Percentiles rank a stretch among this genome's conserved stretches.
phyloP scores from a whole-genome alignment of 352 stramenopile genomes.

The Phytophthora melonis region DNA sequence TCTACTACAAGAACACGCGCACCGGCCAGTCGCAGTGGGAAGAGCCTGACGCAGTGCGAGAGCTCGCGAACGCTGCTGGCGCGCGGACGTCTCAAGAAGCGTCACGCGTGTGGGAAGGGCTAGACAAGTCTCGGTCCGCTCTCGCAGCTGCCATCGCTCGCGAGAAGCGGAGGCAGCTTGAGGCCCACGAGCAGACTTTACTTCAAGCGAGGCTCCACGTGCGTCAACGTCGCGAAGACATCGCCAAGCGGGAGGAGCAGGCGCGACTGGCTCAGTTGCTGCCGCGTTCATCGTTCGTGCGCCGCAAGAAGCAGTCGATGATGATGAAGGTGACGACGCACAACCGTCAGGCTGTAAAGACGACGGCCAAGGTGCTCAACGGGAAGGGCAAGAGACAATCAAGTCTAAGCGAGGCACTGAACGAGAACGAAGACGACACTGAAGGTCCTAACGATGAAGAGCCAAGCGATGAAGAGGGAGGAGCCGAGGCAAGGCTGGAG shows the following conservation, averaged over 20 bases:
- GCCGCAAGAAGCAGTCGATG: constrained; percentile 75
- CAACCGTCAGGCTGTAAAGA: constrained; percentile 30
- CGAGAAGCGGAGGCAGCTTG: constrained; percentile 56
- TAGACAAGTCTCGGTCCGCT: constrained; percentile 52
- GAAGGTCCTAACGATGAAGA: constrained; percentile 17
- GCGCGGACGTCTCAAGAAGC: constrained; percentile 65
- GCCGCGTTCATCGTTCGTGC: constrained; percentile 69
- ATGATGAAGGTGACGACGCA: constrained; percentile 61
- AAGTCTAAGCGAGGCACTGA: constrained; percentile 25
- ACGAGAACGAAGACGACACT: constrained; percentile 26
- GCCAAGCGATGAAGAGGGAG: constrained; percentile 37
- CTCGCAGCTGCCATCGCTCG: constrained; percentile 50
- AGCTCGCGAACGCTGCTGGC: constrained; percentile 56
- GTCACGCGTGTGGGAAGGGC: constrained; percentile 64
- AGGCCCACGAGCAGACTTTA: constrained; percentile 42
- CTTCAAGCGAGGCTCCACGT: constrained; percentile 50
- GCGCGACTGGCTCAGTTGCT: constrained; percentile 66
- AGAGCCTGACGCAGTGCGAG: constrained; percentile 67
- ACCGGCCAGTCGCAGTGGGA: constrained; percentile 78
- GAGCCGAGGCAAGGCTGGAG: constrained; percentile 46
- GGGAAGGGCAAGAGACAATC: constrained; percentile 14
- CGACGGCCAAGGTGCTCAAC: constrained; percentile 7
- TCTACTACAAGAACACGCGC: constrained; percentile 80
- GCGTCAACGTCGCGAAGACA: constrained; percentile 62
- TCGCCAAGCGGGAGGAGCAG: constrained; percentile 63